Base-by-base conservation (phyloP, 2,329 filamentous ascomycete species). In the Fusarium miscanthi region DNA sequence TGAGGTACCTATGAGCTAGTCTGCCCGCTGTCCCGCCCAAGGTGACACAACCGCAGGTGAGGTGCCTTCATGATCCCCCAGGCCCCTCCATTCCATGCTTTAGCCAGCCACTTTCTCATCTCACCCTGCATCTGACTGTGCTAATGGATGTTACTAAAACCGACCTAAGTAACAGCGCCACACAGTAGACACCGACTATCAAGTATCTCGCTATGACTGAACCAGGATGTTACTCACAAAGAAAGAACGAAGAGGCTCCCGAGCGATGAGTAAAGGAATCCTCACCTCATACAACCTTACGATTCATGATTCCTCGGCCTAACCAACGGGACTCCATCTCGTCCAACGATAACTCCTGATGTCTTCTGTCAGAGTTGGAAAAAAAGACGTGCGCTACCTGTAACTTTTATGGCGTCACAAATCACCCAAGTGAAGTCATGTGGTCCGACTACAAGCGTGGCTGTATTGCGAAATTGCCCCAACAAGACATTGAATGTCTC, bases 321-420 rank as follows among this genome's bases (percentile, higher is more conserved):
- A 48, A 42, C 30, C 19, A 35, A 51, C 31, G 58, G 58, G 43
- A 35, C 58, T 17, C 37, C 64, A 23, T 49, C 59, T 59, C 60
- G 63, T 71, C 65, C 58, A 69, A 69, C 64, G 53, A 51, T 54
- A 42, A 70, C 67, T 60, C 72, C 59, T 52, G 59, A 45, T 67
- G 59, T 45, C 60, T 63, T 60, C 51, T 58, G 38, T 54, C 58
- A 57, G 59, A 57, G 54, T 65, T 52, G 27, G 37, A 65, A 54
- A 41, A 54, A 53, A 64, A 52, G 63, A 62, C 60, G 46, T 68
- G 51, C 61, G 72, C 65, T 64, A 46, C 75, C 52, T 77, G 72
- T 77, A 72, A 76, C 74, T 72, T 40, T 40, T 30, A 78, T 77
- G 76, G 76, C 74, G 76, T 77, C 76, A 77, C 67, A 66, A 76